Evolutionary conservation across 2,329 filamentous ascomycete species (phyloP), one percentile per base, ranked within the genome.

Genomic region (Colletotrichum euphorbiae): DNA sequence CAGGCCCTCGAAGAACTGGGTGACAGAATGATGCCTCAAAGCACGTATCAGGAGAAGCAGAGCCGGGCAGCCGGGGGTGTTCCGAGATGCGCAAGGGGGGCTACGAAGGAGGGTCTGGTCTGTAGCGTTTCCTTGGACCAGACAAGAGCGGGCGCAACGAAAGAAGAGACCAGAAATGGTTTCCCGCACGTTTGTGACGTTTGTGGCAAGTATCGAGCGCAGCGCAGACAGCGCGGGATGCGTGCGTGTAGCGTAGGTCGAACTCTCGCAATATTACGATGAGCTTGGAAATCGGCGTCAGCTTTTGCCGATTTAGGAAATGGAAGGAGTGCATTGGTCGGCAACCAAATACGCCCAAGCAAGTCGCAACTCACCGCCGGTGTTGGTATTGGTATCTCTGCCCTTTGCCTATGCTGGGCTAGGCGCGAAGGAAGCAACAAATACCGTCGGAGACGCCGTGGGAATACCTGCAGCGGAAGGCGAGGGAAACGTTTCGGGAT

Each of bases 301-400:
- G 61, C 66, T 43, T 59, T 66, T 36, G 61, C 48, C 66, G 51
- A 28, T 48, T 54, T 28, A 33, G 52, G 45, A 13, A 28, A 55
- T 38, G 46, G 48, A 48, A 55, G 66, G 61, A 36, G 66, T 51
- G 54, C 40, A 55, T 55, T 55, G 66, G 66, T 31, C 40, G n/a
- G 38, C 46, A 28, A 55, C 46, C 42, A 36, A 43, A 51, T 28
- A 21, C n/a, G 54, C 48, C 31, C 48, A 55, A 55, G 33, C 42
- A 64, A 66, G 48, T 60, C 61, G 59, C 46, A 45, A 69, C 66
- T 66, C 66, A 66, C 61, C 55, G 50, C 55, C 31, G 50, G 54
- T 48, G 36, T 51, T 48, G 52, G 60, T 65, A 42, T 11, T 52
- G 24, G 28, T 52, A 52, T 28, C n/a, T 52, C 33, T 52, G 28